Base-by-base conservation (phyloP, 805 yeast species). In the Candida suzukii region DNA sequence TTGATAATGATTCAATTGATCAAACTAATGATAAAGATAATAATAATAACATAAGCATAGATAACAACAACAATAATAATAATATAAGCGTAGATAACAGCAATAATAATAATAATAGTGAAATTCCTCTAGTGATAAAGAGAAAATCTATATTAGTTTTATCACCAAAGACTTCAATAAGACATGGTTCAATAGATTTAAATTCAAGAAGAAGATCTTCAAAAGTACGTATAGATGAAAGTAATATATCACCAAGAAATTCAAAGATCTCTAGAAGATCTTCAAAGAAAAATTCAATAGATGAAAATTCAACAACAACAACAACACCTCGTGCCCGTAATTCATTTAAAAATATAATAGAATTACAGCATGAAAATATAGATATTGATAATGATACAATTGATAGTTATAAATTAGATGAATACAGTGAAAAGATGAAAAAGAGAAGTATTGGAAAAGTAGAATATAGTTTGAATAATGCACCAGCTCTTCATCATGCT, bases 11-110 rank as follows among this genome's bases (percentile, higher is more conserved):
- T n/a, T n/a, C n/a, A n/a, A n/a, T n/a, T n/a, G n/a, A n/a, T n/a
- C n/a, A n/a, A n/a, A n/a, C n/a, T n/a, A n/a, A n/a, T n/a, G n/a
- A n/a, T n/a, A n/a, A n/a, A n/a, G n/a, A n/a, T n/a, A n/a, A n/a
- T n/a, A n/a, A n/a, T n/a, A n/a, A n/a, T n/a, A 63, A 42, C 58
- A 80, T 49, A 60, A 58, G 42, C 91, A 80, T 58, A 49, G 10
- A 24, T 11, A 24, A 11, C 26, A 24, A 24, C 26, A 24, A 11
- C 26, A 24, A 24, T 11, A 24, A 24, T 11, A 24, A 24, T 11
- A 24, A 24, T 11, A n/a, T n/a, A n/a, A 24, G 20, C 20, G 4
- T 12, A 6, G 16, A 16, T 17, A 30, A 17, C 19, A 30, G 33
- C 33, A 30, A 30, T 12, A 30, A 8, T 14, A 28, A 28, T 14